A percentile compares a stretch with the other conserved stretches of the same genome.
Evolutionary conservation across 1,139 yeast genomes (phyloP).

Genomic region (Diutina scorzettiae): DNA sequence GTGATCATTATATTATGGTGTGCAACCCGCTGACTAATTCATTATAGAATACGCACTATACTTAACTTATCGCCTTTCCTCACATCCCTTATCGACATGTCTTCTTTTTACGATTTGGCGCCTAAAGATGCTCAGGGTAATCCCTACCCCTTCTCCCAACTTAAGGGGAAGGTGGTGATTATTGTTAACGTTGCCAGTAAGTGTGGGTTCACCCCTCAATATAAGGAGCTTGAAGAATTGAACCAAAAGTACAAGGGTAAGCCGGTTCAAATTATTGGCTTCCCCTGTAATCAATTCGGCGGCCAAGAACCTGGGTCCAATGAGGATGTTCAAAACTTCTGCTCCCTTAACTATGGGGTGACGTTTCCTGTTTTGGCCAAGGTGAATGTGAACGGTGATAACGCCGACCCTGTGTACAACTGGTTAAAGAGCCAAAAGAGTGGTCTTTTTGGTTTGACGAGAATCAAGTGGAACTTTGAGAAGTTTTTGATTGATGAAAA

Average conservation of each 20-base stretch:
- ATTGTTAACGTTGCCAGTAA: conserved; percentile 92
- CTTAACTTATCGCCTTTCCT: no score
- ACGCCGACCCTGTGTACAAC: conserved; percentile 70
- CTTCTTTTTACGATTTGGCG: conserved; percentile 30
- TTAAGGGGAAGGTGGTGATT: conserved; percentile 83
- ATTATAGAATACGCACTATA: no score
- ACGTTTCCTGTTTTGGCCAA: conserved; percentile 82
- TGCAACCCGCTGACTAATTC: no score
- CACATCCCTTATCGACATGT: no score
- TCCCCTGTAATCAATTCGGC: conserved; percentile 74
- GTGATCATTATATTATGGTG: no score
- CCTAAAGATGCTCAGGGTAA: conserved; percentile 48
- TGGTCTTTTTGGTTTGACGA: conserved; percentile 31
- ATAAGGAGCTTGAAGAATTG: conserved; percentile 64
- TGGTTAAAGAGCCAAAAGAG: conserved; percentile 50
- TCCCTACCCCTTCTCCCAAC: conserved; percentile 52
- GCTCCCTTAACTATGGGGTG: conserved; percentile 36
- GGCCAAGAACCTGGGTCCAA: conserved; percentile 72
- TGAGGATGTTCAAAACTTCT: conserved; percentile 38
- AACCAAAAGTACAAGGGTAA: conserved; percentile 66
- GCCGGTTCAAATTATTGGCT: conserved; percentile 74
- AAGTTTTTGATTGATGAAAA: conserved; percentile 34
- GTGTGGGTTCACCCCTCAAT: conserved; percentile 81
- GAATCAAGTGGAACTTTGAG: conserved; percentile 42
- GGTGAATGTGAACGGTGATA: conserved; percentile 78